Percentiles rank a stretch among this genome's conserved stretches.
Conservation (phyloP, 2,329 filamentous ascomycete genomes). For the Pyrenochaeta sp. region DNA sequence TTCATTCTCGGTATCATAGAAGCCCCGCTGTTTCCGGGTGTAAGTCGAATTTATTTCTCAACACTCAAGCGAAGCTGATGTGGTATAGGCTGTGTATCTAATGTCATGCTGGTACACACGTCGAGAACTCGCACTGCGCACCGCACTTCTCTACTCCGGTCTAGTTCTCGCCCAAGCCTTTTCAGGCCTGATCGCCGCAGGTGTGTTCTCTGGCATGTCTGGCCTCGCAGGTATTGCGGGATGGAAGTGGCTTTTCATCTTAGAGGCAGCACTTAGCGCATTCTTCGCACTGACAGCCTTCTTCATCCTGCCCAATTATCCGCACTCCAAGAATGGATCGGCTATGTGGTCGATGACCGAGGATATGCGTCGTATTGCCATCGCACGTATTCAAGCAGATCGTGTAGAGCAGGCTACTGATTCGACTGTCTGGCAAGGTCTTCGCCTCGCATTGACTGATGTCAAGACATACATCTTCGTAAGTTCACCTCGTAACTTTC, state of each 20-base stretch:
- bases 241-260: conserved; percentile 12
- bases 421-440: conserved; percentile 18
- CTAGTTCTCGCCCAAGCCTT: conserved; percentile 4
- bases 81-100: conserved; percentile 11
- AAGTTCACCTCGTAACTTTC: neutral
- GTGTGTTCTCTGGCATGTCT: conserved; percentile 1
- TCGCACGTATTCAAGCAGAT: conserved; percentile 9
- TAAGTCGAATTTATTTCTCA: no score
- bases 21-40: conserved; percentile 25
- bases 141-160: conserved; percentile 2
- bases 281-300: conserved; percentile 1
- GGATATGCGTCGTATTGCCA: conserved; percentile 2
- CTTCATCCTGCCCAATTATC: conserved; percentile 4
- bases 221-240: conserved; percentile 1
- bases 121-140: conserved; percentile 41
- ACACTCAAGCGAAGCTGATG: no score
- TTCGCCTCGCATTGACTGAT: conserved; percentile 14
- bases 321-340: conserved; percentile 3
- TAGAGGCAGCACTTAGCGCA: neutral
- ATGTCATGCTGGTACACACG: conserved; percentile 60
- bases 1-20: conserved; percentile 9
- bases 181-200: conserved; percentile 16
- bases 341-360: conserved; percentile 4
- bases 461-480: conserved; percentile 14
- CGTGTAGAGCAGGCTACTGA: conserved; percentile 11